Percentiles rank a stretch among this genome's conserved stretches.
These are phyloP conservation scores for Mariannaea sp. DNA, from an alignment of 2,329 filamentous ascomycete species.

Conservation along the genomic window DNA sequence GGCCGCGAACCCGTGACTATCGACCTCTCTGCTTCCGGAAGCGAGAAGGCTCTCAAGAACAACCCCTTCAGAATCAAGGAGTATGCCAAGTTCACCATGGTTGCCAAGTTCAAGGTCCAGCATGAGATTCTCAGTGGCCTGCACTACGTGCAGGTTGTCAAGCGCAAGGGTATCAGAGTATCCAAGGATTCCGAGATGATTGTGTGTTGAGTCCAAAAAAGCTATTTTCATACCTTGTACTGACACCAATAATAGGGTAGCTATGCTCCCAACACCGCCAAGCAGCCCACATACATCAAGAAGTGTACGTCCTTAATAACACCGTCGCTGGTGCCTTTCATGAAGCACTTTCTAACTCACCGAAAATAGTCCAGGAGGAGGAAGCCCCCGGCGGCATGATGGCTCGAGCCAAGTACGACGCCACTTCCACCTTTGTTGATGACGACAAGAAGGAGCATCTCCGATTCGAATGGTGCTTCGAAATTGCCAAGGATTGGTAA, in stretches of 20 bases:
- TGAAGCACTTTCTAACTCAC: conserved; percentile 1
- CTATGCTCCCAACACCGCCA: conserved; percentile 89
- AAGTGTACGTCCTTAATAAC: conserved; percentile 68
- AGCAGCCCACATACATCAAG: conserved; percentile 85
- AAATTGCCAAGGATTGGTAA: conserved; percentile 96
- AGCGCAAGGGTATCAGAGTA: conserved; percentile 82
- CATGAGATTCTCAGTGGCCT: conserved; percentile 93
- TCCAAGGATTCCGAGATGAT: conserved; percentile 99
- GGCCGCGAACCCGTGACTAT: conserved; percentile 86
- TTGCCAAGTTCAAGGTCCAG: conserved; percentile 91
- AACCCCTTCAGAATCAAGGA: conserved; percentile 99
- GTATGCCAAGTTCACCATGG: conserved; percentile 91
- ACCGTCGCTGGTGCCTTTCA: neutral
- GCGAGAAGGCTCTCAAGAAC: conserved; percentile 79
- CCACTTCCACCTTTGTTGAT: conserved; percentile 88
- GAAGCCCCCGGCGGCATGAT: conserved; percentile 92
- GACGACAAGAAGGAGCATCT: conserved; percentile 92
- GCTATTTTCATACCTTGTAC: neutral
- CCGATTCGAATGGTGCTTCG: conserved; percentile 93
- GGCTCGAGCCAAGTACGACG: conserved; percentile 87
- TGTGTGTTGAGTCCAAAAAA: conserved; percentile 60
- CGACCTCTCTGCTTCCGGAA: conserved; percentile 76
- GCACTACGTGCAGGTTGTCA: conserved; percentile 94
- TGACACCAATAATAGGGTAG: conserved; percentile 67
- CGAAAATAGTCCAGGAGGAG: conserved; percentile 75